A percentile compares a stretch with the other conserved stretches of the same genome.
Conservation (phyloP, 2,329 filamentous ascomycete genomes). For the Fusarium fujikuroi region DNA sequence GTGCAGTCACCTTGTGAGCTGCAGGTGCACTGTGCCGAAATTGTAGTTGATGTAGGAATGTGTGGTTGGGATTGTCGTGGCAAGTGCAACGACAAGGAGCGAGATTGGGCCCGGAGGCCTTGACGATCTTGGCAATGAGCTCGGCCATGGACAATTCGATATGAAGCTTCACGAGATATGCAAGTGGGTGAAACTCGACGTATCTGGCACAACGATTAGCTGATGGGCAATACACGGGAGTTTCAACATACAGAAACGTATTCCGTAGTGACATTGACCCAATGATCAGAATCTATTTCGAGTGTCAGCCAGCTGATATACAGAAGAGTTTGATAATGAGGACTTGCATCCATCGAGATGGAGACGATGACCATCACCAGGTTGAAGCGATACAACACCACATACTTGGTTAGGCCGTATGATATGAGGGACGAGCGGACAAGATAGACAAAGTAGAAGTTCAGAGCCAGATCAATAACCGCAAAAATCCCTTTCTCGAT, state of each 20-base stretch:
- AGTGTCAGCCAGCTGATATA: neutral
- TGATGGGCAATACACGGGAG: no score
- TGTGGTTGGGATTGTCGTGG: slow-evolving; percentile 24
- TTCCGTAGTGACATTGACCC: slow-evolving; percentile 40
- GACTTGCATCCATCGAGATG: slow-evolving; percentile 45
- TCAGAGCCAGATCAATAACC: slow-evolving; percentile 57
- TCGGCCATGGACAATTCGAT: slow-evolving; percentile 44
- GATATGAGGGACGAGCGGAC: slow-evolving; percentile 59
- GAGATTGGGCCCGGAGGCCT: slow-evolving; percentile 29
- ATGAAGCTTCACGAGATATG: slow-evolving; percentile 44
- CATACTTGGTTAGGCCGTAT: slow-evolving; percentile 61
- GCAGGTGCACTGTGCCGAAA: slow-evolving; percentile 22
- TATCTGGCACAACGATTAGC: slow-evolving; percentile 26
- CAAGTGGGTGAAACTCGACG: slow-evolving; percentile 42
- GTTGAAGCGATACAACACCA: slow-evolving; percentile 54
- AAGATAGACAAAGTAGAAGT: slow-evolving; percentile 57
- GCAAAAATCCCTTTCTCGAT: slow-evolving; percentile 60
- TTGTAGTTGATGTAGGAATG: slow-evolving; percentile 12
- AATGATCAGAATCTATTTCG: slow-evolving; percentile 38
- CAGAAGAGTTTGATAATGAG: neutral
- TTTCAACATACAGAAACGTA: slow-evolving; percentile 36
- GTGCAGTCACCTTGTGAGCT: slow-evolving; percentile 14
- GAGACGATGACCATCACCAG: slow-evolving; percentile 46
- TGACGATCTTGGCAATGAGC: slow-evolving; percentile 44
- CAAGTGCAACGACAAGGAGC: slow-evolving; percentile 36